These are phyloP conservation scores for Cystobasidium sp. DNA, from an alignment of 1,284 basidiomycete genomes.

Conservation along the genomic window DNA sequence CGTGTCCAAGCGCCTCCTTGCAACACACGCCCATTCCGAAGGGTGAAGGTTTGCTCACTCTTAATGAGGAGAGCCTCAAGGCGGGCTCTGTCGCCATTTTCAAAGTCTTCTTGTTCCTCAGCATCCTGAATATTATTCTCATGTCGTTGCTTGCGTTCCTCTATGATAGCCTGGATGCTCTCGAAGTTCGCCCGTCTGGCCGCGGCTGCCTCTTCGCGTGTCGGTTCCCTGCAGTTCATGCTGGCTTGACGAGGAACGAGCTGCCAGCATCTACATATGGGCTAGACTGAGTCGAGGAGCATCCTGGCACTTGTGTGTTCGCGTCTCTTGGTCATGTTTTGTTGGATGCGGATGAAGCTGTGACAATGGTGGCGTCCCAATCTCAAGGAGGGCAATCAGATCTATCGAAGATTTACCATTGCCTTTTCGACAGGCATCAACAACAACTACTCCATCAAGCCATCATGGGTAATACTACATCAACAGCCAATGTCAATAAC, in stretches of 20 bases:
- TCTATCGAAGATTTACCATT: too few relatives aligned
- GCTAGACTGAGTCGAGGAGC: too few relatives aligned
- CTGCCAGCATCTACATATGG: background rate
- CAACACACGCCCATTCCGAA: too few relatives aligned
- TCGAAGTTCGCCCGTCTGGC: background rate
- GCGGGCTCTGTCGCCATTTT: constrained; percentile 1
- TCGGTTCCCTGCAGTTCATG: background rate
- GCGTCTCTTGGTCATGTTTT: too few relatives aligned
- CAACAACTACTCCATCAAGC: background rate
- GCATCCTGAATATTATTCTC: background rate
- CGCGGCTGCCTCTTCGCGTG: constrained; percentile 11
- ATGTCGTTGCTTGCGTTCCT: background rate
- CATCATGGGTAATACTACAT: constrained; percentile 37
- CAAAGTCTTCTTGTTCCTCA: background rate
- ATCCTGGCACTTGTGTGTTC: too few relatives aligned
- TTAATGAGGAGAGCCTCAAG: constrained; percentile 8
- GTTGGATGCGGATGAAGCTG: too few relatives aligned
- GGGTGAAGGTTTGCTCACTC: background rate
- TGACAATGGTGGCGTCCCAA: too few relatives aligned
- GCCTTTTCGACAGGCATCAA: background rate
- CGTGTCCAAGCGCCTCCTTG: too few relatives aligned
- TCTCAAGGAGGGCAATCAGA: too few relatives aligned
- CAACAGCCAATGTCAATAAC: constrained; percentile 6
- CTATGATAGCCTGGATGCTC: constrained; percentile 26
- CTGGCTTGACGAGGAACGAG: background rate